Percentiles rank a stretch among this genome's conserved stretches.
phyloP scores from a whole-genome alignment of 169 alveolate species.

The Plasmodium fragile region DNA sequence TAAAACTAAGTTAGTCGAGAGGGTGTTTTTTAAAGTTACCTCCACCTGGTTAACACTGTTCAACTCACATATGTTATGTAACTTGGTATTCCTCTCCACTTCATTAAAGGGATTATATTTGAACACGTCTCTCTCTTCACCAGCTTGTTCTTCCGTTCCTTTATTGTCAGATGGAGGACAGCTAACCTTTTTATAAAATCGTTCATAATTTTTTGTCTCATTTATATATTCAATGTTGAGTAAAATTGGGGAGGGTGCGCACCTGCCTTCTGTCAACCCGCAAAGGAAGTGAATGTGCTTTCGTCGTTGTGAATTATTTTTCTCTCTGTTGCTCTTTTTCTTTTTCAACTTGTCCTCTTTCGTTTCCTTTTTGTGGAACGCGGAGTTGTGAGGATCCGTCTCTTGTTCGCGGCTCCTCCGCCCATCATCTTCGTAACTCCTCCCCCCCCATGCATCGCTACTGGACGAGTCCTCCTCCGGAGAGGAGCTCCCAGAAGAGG shows the following conservation, averaged over 20 bases:
- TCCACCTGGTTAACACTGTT: constrained; percentile 29
- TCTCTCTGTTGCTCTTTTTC: background rate
- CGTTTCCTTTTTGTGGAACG: background rate
- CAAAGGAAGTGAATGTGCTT: constrained; percentile 34
- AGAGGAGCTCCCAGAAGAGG: background rate
- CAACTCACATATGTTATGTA: constrained; percentile 39
- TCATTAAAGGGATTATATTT: constrained; percentile 69
- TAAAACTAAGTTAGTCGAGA: constrained; percentile 28
- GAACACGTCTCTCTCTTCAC: constrained; percentile 21
- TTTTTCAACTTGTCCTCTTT: background rate
- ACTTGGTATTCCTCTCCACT: constrained; percentile 26
- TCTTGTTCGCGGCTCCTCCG: background rate
- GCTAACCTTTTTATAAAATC: constrained; percentile 9
- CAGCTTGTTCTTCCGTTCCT: background rate
- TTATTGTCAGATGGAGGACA: too few species aligned
- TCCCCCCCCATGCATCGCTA: background rate
- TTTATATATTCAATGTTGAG: constrained; percentile 29
- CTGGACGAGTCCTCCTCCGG: background rate
- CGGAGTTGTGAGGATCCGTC: background rate
- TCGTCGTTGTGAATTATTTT: background rate
- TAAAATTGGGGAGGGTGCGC: constrained; percentile 49
- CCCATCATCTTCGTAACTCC: background rate
- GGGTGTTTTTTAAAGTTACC: constrained; percentile 47
- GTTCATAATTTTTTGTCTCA: background rate
- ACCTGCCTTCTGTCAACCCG: constrained; percentile 70